Evolutionary conservation across 192 early-diverging fungal genomes (phyloP).

Genomic region (Gaertneriomyces sp.): DNA sequence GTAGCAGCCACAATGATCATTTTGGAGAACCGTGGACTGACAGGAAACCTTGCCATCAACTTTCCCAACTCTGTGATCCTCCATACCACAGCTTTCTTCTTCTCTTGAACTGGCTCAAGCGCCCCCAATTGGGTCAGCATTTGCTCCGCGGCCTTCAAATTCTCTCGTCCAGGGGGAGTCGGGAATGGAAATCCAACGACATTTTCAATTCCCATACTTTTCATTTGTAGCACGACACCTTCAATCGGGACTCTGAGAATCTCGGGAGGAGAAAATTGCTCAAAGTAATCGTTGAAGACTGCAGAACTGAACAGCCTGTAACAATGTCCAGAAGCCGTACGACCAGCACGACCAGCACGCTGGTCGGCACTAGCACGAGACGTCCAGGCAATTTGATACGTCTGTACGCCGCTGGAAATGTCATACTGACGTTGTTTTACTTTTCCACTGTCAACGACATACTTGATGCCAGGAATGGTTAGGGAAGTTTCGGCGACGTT

Average conservation of each 20-base stretch:
- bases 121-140: conserved; percentile 77
- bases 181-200: conserved; percentile 97
- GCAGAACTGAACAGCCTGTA: conserved; percentile 92
- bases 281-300: conserved; percentile 88
- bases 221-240: conserved; percentile 96
- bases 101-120: conserved; percentile 53
- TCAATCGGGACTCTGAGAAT: conserved; percentile 93
- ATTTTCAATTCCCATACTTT: conserved; percentile 92
- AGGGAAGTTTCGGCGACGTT: conserved; percentile 99
- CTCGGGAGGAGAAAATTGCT: conserved; percentile 81
- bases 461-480: conserved; percentile 91
- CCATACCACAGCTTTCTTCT: conserved; percentile 30
- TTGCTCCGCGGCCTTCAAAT: conserved; percentile 75
- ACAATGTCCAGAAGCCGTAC: conserved; percentile 94
- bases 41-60: conserved; percentile 87
- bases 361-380: conserved; percentile 92
- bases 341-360: conserved; percentile 94
- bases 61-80: conserved; percentile 82
- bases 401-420: conserved; percentile 80
- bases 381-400: conserved; percentile 88
- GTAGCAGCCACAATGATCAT: conserved; percentile 78
- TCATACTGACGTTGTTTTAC: conserved; percentile 85
- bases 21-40: conserved; percentile 85
- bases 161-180: conserved; percentile 76
- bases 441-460: conserved; percentile 94